These are phyloP conservation scores for Priceomyces medius DNA, from an alignment of 805 yeast genomes.

Conservation along the genomic window DNA sequence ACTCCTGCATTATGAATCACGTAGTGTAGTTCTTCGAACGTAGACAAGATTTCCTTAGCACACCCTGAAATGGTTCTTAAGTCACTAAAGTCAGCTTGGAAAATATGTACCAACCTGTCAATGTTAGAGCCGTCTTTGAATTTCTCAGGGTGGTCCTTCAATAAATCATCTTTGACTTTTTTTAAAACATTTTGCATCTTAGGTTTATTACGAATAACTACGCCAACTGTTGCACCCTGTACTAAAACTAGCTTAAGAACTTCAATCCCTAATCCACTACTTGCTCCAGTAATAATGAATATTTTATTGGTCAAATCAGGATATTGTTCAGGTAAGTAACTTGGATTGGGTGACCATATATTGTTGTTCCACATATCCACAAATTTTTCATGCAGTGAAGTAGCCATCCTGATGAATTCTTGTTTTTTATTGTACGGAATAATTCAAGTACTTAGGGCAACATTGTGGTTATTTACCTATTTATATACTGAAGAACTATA, in stretches of 20 bases:
- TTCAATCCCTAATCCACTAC: constrained; percentile 34
- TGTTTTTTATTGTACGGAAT: too few species aligned
- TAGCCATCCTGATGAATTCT: too few species aligned
- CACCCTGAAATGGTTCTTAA: constrained; percentile 41
- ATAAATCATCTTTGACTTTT: constrained; percentile 17
- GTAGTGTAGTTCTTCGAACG: constrained; percentile 16
- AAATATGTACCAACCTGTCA: constrained; percentile 10
- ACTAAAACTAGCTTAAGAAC: constrained; percentile 23
- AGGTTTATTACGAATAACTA: constrained; percentile 31
- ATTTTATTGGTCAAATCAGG: constrained; percentile 37
- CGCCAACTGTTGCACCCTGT: constrained; percentile 26
- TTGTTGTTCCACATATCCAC: too few species aligned
- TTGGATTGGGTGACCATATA: constrained; percentile 15
- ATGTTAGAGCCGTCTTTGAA: too few species aligned
- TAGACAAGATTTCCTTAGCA: constrained; percentile 19
- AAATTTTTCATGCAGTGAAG: too few species aligned
- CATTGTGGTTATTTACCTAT: too few species aligned
- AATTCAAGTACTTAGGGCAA: too few species aligned
- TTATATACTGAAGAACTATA: too few species aligned
- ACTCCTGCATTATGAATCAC: constrained; percentile 28
- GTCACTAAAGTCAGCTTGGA: constrained; percentile 40
- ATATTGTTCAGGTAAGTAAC: constrained; percentile 26
- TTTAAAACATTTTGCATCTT: constrained; percentile 30
- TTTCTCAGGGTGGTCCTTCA: constrained; percentile 17
- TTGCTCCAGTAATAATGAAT: constrained; percentile 41